Base-by-base conservation (phyloP, 2,329 filamentous ascomycete genomes). In the Exophiala aquamarina region DNA sequence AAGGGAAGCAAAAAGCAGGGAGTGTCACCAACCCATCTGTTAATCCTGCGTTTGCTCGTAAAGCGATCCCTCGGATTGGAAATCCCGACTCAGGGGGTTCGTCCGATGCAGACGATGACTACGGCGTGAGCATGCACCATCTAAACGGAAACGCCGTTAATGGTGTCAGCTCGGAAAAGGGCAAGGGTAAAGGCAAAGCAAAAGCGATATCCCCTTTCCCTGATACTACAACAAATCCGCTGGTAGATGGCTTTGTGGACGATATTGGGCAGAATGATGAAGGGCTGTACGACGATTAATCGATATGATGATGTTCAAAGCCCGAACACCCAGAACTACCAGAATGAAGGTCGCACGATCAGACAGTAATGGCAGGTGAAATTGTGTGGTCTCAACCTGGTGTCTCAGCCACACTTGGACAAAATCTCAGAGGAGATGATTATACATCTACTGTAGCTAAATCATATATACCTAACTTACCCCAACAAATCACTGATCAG, bases 131-230 rank as follows among this genome's bases (percentile, higher is more conserved):
- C 46, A 66, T 56, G 39, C 46, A 50, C 29, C 69, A 60, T 42
- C 61, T 63, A 34, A 61, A 63, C 21, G 65, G 60, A 14, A 26
- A 26, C 11, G 23, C 23, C 23, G 59, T 41, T 59, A 63, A 44
- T 59, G 62, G 35, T 58, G 63, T 52, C 23, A 49, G 49, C 26
- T 44, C 23, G 23, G 60, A 62, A 40, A 66, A 54, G 21, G 45
- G 41, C 7, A 68, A 73, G 49, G 66, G 65, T 15, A 73, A 71
- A 55, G 63, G 59, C 28, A 70, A 65, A 47, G 52, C 41, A 9
- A 50, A 44, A 19, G 50, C 45, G 18, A 34, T n/a, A 17, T 31
- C 44, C 6, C 32, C 19, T 31, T 19, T 14, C 11, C 32, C 21
- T 11, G 29, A 38, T 33, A 11, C 11, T 11, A 6, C 23, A 11